These are phyloP conservation scores for Sporisorium scitamineum DNA, from an alignment of 1,284 basidiomycete genomes.

Conservation along the genomic window DNA sequence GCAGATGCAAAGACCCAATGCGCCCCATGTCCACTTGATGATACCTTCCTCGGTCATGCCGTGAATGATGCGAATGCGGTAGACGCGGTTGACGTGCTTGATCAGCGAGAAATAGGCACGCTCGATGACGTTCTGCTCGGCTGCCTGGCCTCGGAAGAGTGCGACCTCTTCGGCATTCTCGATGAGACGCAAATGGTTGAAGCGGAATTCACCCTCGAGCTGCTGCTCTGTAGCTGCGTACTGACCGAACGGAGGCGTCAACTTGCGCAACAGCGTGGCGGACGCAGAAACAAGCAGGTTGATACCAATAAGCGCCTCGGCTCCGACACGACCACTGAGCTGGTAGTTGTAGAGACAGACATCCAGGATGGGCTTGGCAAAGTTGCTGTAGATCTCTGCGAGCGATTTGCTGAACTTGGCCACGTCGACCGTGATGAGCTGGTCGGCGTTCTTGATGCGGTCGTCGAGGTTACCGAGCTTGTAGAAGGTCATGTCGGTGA, in stretches of 20 bases:
- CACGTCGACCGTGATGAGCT: conserved; percentile 97
- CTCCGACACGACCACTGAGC: conserved; percentile 91
- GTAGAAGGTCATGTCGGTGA: conserved; percentile 86
- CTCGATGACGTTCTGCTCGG: conserved; percentile 93
- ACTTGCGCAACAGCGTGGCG: conserved; percentile 55
- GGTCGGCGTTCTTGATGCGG: conserved; percentile 95
- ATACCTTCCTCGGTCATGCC: conserved; percentile 85
- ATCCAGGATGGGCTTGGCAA: conserved; percentile 85
- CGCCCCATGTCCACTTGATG: conserved; percentile 96
- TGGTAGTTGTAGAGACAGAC: conserved; percentile 96
- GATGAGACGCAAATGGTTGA: conserved; percentile 90
- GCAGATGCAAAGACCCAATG: conserved; percentile 89
- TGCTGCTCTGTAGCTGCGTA: conserved; percentile 80
- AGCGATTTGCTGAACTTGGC: conserved; percentile 91
- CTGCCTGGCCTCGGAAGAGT: conserved; percentile 88
- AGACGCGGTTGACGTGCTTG: conserved; percentile 86
- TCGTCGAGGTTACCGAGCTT: conserved; percentile 83
- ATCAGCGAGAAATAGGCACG: conserved; percentile 88
- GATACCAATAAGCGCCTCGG: conserved; percentile 87
- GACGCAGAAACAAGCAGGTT: conserved; percentile 82
- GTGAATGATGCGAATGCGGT: conserved; percentile 87
- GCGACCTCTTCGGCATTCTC: conserved; percentile 95
- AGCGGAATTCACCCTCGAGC: conserved; percentile 87
- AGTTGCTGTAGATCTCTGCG: conserved; percentile 83
- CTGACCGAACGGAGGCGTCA: conserved; percentile 91